Base-by-base conservation (phyloP, 208 protist species). In the Acanthamoeba triangularis region DNA sequence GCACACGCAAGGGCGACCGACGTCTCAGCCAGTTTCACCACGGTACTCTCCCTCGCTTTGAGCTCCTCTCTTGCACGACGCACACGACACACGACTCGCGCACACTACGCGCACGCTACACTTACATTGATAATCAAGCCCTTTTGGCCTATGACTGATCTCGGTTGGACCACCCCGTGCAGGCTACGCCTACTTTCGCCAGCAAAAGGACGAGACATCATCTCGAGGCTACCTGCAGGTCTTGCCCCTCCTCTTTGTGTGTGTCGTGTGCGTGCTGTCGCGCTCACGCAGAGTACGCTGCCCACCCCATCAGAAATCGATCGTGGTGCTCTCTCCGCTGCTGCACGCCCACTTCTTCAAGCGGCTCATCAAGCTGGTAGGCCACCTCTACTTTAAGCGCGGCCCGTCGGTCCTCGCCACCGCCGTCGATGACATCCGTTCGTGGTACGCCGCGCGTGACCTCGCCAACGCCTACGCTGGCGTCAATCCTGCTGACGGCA, bases 261-360 rank as follows among this genome's bases (percentile, higher is more conserved):
- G 59, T 65, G 59, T 65, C 20, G 3, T 5, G 14, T 16, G 20
- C 7, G 18, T 67, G 61, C 61, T 47, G 44, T 47, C 1, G 2
- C 44, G 44, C 44, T 47, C 44, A 47, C 44, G 44, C 41, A 47
- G 3, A 2, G 5, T 47, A 47, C 5, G 41, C 41, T 13, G 44
- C 10, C 44, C 44, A 47, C 44, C 44, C 44, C 10, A 6, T 18
- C 49, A 88, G 80, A 88, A 88, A 88, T 88, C 80, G 30, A 33
- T 88, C 13, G 80, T 88, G 8, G 20, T 88, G 80, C 7, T 88
- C 23, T 88, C 80, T 13, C 80, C 80, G 13, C 80, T 88, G 28
- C 80, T 88, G 49, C n/a, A 88, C 25, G 49, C 80, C 8, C 80
- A 63, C 44, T 88, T 88, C 80, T 88, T 88, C 80, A 88, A 88